Conservation (phyloP, 1,139 yeast species). For the Yamadazyma friedrichii region DNA sequence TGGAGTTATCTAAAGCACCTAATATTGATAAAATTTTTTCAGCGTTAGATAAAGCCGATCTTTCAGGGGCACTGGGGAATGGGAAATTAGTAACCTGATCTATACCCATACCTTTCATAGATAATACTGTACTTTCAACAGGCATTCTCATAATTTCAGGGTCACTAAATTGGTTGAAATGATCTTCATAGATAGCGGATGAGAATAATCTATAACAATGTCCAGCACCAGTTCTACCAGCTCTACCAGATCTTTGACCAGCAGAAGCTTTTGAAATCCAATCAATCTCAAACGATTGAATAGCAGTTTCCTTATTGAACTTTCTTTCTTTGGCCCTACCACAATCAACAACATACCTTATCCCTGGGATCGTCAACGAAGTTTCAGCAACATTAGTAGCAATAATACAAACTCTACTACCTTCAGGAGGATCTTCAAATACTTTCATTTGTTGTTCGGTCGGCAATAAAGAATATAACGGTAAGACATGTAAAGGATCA, state of each 20-base stretch:
- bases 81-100: conserved; percentile 90
- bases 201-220: conserved; percentile 92
- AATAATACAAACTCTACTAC: conserved; percentile 84
- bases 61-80: conserved; percentile 92
- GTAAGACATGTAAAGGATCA: conserved; percentile 87
- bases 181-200: conserved; percentile 91
- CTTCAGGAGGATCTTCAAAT: conserved; percentile 80
- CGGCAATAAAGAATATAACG: conserved; percentile 87
- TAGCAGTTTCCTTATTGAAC: conserved; percentile 81
- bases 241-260: conserved; percentile 95
- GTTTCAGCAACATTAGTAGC: conserved; percentile 99
- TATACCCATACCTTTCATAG: conserved; percentile 97
- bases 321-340: conserved; percentile 91
- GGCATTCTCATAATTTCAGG: conserved; percentile 97
- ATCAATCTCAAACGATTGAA: conserved; percentile 86
- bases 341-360: conserved; percentile 91
- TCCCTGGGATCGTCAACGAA: conserved; percentile 93
- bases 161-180: conserved; percentile 73
- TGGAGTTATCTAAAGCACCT: conserved; percentile 69
- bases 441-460: conserved; percentile 94
- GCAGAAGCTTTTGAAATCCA: conserved; percentile 98
- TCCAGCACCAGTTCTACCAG: conserved; percentile 99
- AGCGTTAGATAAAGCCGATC: conserved; percentile 59
- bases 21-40: conserved; percentile 64
- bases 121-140: conserved; percentile 87